Evolutionary conservation across 2,329 filamentous ascomycete genomes (phyloP), one percentile per base, ranked within the genome.

Genomic region (Sclerotinia nivalis): DNA sequence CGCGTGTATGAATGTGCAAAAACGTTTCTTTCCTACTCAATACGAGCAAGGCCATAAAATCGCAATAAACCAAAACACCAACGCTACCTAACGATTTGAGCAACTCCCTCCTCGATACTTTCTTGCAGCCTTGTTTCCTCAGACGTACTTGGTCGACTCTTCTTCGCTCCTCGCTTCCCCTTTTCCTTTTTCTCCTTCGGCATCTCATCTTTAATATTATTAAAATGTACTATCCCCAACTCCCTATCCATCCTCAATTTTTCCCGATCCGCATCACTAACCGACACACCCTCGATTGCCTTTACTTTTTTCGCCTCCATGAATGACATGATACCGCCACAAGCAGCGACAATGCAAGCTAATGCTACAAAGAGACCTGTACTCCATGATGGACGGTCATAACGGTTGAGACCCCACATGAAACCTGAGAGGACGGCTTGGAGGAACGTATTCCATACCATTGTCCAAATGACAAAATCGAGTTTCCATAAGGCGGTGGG

Each of bases 331-430:
- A 90, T 80, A 3, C 93, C 93, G 22, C 88, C 92, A 31, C 87
- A 77, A 22, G 85, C 90, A 10, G 90, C 90, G 7, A 91, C 88
- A 28, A 89, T 83, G 76, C 89, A 93, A 3, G 88, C 93, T 8
- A 95, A 77, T 2, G 87, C 91, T 25, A 97, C 90, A 76, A 96
- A 93, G 0, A 93, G 80, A 1, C 92, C 93, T 0, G 92, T 94
- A 15, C 89, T 86, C 92, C 92, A 96, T 31, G 87, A 86, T 0
- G 93, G 92, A n/a, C 93, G 84, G 31, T 90, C 81, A 76, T 89
- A 89, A 31, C 91, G 83, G 77, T 92, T 91, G 80, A 91, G 83
- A 2, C 87, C 89, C 91, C 92, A 96, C 93, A 97, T 96, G 81
- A 93, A 91, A 4, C 86, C 89, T 12, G 88, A 91, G 2, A 97